Base-by-base conservation (phyloP, 2,329 filamentous ascomycete genomes). In the Aspergillus sp. region DNA sequence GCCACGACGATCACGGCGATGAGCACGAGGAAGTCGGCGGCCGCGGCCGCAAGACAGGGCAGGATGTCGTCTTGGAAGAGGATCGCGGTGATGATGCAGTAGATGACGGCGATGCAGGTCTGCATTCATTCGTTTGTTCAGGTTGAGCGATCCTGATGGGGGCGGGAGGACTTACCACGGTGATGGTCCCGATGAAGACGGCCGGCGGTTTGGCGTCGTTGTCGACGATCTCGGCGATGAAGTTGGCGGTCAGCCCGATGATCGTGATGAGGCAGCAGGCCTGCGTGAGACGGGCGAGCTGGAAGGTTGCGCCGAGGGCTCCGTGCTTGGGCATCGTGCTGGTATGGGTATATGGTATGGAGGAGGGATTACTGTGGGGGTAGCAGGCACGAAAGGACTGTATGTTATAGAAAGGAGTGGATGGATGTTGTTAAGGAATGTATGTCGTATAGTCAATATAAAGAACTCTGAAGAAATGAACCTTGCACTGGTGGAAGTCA, bases 201-300 rank as follows among this genome's bases (percentile, higher is more conserved):
- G 83, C 77, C 0, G 91, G 89, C 0, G 88, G 84, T 25, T 82
- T 78, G 50, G 86, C 81, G 57, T 86, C 81, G 19, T 79, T 81
- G 41, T 78, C 76, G 42, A 90, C 83, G 68, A 95, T 91, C 62
- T 89, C 81, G 20, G 85, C 80, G 64, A 96, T 86, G 72, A 96
- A 95, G 72, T 92, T 91, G 64, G 88, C 84, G 0, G 85, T 85
- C 70, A 96, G 83, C 43, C 91, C 90, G 59, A 96, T 87, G 60
- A 94, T 85, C 53, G 86, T 78, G 53, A 94, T 78, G 66, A 96
- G 86, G 21, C 83, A 84, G 57, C 88, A 74, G 54, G 84, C 80
- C 69, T 95, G 86, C 60, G 92, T 79, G 53, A 81, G 79, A 45
- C 92, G 87, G 60, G 88, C 82, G 60, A 85, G 77, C 53, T 89